Evolutionary conservation across 2,329 filamentous ascomycete species (phyloP).

Genomic region (Beauveria sp.): DNA sequence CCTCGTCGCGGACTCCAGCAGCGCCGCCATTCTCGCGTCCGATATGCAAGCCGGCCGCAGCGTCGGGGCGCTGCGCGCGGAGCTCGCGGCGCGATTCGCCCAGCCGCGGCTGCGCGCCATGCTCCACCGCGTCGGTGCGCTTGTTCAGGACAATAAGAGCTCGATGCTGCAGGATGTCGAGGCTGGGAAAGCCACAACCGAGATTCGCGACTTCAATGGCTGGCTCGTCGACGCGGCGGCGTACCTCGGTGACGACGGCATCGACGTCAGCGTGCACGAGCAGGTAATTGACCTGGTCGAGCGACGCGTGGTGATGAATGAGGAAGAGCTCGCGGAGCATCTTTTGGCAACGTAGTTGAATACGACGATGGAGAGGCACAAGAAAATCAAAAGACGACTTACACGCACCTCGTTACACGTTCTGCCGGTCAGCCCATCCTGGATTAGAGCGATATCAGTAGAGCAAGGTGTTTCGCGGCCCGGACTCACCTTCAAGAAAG

Average conservation of each 20-base stretch:
- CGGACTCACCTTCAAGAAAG: too few species aligned
- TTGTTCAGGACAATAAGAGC: conserved; percentile 46
- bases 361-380: neutral
- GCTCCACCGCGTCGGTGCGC: conserved; percentile 39
- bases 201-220: conserved; percentile 53
- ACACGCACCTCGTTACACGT: neutral
- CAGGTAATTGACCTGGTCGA: conserved; percentile 37
- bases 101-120: conserved; percentile 32
- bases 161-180: conserved; percentile 55
- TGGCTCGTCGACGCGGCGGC: conserved; percentile 43
- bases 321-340: conserved; percentile 24
- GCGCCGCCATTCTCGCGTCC: conserved; percentile 28
- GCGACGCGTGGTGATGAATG: conserved; percentile 22
- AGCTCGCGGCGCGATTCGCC: conserved; percentile 34
- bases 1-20: conserved; percentile 53
- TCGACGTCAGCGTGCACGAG: conserved; percentile 31
- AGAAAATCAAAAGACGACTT: too few species aligned
- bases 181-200: conserved; percentile 40
- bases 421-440: neutral
- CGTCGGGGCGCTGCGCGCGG: conserved; percentile 6
- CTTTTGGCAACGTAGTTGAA: conserved; percentile 16
- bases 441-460: neutral
- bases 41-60: neutral
- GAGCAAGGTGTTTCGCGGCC: too few species aligned
- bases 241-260: conserved; percentile 21